Evolutionary conservation across 805 yeast genomes (phyloP).

Genomic region (Lachancea mirantina): DNA sequence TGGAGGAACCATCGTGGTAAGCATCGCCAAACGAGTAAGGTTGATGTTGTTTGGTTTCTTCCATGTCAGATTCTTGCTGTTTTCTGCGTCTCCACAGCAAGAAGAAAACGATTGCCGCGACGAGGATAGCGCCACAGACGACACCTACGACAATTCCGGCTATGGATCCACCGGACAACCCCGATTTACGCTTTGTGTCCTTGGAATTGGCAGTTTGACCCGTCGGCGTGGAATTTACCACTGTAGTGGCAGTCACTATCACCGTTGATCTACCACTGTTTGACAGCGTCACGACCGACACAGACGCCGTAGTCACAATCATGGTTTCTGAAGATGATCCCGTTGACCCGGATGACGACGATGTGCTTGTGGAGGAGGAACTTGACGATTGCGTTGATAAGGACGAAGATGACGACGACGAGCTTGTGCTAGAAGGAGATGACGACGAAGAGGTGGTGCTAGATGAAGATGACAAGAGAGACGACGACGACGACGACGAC

Average conservation of each 20-base stretch:
- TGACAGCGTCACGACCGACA: conserved; percentile 20
- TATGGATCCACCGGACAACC: conserved; percentile 40
- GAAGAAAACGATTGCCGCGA: conserved; percentile 37
- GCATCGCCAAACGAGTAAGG: conserved; percentile 31
- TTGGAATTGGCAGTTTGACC: conserved; percentile 9
- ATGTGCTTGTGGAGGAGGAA: conserved; percentile 8
- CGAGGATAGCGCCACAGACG: conserved; percentile 36
- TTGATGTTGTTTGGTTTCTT: conserved; percentile 33
- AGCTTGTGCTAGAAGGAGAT: conserved; percentile 7
- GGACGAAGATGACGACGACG: too few relatives aligned
- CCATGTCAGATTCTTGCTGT: conserved; percentile 35
- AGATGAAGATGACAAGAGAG: conserved; percentile 10
- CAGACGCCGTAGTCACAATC: conserved; percentile 20
- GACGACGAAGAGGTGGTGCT: conserved; percentile 8
- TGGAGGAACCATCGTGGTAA: conserved; percentile 8
- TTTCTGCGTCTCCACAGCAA: conserved; percentile 37
- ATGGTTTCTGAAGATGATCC: conserved; percentile 12
- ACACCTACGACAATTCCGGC: conserved; percentile 57
- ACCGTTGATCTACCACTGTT: conserved; percentile 17
- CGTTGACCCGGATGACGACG: conserved; percentile 15
- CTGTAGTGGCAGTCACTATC: conserved; percentile 24
- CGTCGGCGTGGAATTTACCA: conserved; percentile 15
- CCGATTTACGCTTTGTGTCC: conserved; percentile 7
- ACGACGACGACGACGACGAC: conserved; percentile 9
- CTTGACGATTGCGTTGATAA: conserved; percentile 4